Evolutionary conservation across 768 basidiomycete species (phyloP).

Genomic region (Cystobasidium ongulense): DNA sequence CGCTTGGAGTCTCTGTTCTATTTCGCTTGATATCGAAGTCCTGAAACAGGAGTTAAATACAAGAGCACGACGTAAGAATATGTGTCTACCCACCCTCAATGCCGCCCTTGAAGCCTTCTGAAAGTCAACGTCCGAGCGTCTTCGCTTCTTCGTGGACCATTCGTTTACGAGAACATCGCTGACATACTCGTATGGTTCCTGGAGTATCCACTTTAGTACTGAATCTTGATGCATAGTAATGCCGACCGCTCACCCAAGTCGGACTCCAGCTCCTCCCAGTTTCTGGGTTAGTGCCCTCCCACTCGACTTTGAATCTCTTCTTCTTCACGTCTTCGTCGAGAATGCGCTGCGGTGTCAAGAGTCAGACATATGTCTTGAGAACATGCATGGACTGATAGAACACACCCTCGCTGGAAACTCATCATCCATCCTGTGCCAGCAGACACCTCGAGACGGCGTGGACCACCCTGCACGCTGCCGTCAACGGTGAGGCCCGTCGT

Average conservation of each 20-base stretch:
- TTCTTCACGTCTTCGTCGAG: conserved; percentile 19
- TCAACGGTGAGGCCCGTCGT: no score
- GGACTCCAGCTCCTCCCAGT: conserved; percentile 17
- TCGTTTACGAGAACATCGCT: background rate
- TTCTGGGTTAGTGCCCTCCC: conserved; percentile 13
- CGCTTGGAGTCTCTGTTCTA: background rate
- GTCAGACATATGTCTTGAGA: background rate
- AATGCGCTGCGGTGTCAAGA: background rate
- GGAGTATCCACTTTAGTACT: background rate
- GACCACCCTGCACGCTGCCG: no score
- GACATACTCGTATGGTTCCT: conserved; percentile 18
- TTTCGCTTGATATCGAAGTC: background rate
- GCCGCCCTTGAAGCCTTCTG: background rate
- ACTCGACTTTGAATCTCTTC: conserved; percentile 3
- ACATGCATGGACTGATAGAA: background rate
- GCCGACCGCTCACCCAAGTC: background rate
- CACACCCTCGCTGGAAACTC: background rate
- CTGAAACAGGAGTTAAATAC: background rate
- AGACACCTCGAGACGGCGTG: background rate
- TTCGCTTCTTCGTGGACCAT: background rate
- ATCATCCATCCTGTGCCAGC: background rate
- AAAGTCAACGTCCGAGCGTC: background rate
- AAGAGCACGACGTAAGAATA: background rate
- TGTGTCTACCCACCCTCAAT: background rate
- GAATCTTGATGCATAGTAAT: background rate